These are phyloP conservation scores for Xylaria palmicola DNA, from an alignment of 495 filamentous ascomycete species.

Conservation along the genomic window DNA sequence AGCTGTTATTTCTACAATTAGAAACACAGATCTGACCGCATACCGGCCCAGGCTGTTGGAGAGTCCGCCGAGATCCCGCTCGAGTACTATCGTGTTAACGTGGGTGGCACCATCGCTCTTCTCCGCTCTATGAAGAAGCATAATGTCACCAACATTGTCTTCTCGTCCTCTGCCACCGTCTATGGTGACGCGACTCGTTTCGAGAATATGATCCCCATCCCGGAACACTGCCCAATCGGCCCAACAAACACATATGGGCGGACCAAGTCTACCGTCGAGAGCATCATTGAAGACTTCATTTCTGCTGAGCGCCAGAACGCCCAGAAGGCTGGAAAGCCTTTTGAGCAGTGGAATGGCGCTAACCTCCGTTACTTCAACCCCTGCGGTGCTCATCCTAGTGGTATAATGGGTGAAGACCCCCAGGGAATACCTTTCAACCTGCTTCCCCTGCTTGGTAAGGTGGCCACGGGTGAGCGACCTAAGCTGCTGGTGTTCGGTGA, in stretches of 20 bases:
- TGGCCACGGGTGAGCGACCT: constrained; percentile 90
- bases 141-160: constrained; percentile 94
- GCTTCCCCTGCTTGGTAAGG: constrained; percentile 89
- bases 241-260: constrained; percentile 97
- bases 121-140: constrained; percentile 83
- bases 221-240: constrained; percentile 91
- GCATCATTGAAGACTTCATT: constrained; percentile 85
- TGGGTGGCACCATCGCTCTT: constrained; percentile 86
- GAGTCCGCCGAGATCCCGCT: constrained; percentile 93
- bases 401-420: constrained; percentile 98
- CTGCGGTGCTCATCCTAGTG: constrained; percentile 88
- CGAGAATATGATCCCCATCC: constrained; percentile 98
- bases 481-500: constrained; percentile 94
- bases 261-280: constrained; percentile 90
- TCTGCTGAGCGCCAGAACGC: constrained; percentile 81
- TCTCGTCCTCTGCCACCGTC: constrained; percentile 83
- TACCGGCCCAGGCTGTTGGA: constrained; percentile 72
- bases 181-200: constrained; percentile 97
- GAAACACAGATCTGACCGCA: not conserved
- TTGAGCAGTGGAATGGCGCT: constrained; percentile 87
- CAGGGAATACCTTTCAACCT: constrained; percentile 96
- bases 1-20: constrained; percentile 4
- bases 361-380: constrained; percentile 98
- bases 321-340: constrained; percentile 73
- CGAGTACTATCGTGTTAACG: constrained; percentile 97